Evolutionary conservation across 805 yeast species (phyloP).

Genomic region (Saccharomycopsis oosterbeekiorum): DNA sequence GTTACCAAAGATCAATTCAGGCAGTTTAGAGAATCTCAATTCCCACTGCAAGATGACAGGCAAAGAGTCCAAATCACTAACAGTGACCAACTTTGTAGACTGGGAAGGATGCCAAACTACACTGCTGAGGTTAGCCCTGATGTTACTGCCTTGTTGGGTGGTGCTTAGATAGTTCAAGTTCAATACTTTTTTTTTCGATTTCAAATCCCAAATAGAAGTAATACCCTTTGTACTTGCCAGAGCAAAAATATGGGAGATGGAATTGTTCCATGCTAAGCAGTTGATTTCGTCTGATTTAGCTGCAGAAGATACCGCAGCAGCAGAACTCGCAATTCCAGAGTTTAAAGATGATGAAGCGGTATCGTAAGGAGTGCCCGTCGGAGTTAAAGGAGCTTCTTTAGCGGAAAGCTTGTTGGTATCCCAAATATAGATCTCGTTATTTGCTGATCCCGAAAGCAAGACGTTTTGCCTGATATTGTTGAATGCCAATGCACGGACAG

Average conservation of each 20-base stretch:
- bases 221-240: conserved; percentile 78
- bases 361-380: conserved; percentile 20
- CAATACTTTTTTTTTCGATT: conserved; percentile 77
- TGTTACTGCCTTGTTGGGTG: conserved; percentile 27
- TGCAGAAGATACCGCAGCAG: background rate
- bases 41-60: conserved; percentile 90
- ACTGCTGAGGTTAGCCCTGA: conserved; percentile 61
- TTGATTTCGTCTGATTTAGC: conserved; percentile 56
- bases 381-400: conserved; percentile 25
- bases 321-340: background rate
- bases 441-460: conserved; percentile 79
- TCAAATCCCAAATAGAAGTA: conserved; percentile 90
- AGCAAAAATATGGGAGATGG: conserved; percentile 79
- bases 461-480: conserved; percentile 63
- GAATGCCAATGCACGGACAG: conserved; percentile 67
- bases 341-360: background rate
- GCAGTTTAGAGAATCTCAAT: conserved; percentile 86
- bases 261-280: conserved; percentile 81
- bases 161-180: conserved; percentile 66
- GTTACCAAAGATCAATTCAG: conserved; percentile 37
- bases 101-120: conserved; percentile 94
- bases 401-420: conserved; percentile 60
- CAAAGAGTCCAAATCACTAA: conserved; percentile 68
- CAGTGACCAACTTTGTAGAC: conserved; percentile 80
- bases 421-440: conserved; percentile 87